Conservation (phyloP, 305 asterid genomes). For the Fraxinus latifolia region DNA sequence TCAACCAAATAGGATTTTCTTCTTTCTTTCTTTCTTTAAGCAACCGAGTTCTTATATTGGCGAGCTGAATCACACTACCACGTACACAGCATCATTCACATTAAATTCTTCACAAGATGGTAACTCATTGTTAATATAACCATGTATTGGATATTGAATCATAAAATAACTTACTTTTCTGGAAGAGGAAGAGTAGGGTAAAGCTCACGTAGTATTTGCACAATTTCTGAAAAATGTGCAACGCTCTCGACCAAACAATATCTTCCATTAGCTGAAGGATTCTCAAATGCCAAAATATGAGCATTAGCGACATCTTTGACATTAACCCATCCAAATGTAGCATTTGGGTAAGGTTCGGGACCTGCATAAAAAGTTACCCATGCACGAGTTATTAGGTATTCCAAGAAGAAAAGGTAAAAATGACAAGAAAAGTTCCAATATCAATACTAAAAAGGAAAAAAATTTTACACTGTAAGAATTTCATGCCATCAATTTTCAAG, state of each 20-base stretch:
- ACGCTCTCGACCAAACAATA: slow-evolving; percentile 46
- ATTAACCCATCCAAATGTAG: slow-evolving; percentile 53
- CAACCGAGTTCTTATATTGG: neutral
- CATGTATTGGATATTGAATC: neutral
- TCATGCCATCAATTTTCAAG: neutral
- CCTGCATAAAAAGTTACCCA: slow-evolving; percentile 30
- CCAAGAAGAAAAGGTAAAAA: neutral
- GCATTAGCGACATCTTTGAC: slow-evolving; percentile 59
- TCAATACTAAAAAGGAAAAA: neutral
- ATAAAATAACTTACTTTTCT: slow-evolving; percentile 36
- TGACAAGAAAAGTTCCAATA: neutral
- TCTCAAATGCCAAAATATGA: slow-evolving; percentile 42
- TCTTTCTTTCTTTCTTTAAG: neutral
- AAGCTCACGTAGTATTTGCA: slow-evolving; percentile 37
- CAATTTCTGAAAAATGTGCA: slow-evolving; percentile 43
- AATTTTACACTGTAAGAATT: neutral
- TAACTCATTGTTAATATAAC: neutral
- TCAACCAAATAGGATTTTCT: slow-evolving; percentile 1
- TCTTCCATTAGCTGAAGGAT: slow-evolving; percentile 51
- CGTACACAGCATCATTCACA: neutral
- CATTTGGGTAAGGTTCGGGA: slow-evolving; percentile 43
- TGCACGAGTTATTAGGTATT: neutral
- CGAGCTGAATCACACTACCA: neutral
- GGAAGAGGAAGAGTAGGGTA: slow-evolving; percentile 45
- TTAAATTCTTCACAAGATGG: neutral